Base-by-base conservation (phyloP, 345 rosid genomes). In the Camelina laxa region DNA sequence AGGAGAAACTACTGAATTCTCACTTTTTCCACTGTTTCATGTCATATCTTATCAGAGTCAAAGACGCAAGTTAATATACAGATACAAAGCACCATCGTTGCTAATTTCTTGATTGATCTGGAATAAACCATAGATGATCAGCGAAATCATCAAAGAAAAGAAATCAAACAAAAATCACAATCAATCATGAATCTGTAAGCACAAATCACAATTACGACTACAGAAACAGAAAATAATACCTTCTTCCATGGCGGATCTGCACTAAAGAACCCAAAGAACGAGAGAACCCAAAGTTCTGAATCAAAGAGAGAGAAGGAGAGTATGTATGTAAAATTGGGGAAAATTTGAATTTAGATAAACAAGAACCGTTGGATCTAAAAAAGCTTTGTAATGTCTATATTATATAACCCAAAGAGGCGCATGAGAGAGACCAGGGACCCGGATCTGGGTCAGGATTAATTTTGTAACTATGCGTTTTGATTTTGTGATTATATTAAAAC, bases 1-100 rank as follows among this genome's bases (percentile, higher is more conserved):
- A 1, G 90, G 81, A 47, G 87, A 84, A 73, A 76, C 70, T 61
- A 86, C 86, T 44, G 80, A 59, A 42, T 74, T 80, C 74, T 77
- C 92, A 62, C 60, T 83, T 67, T 73, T 75, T 86, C 92, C 69
- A 19, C 74, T 60, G 14, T 42, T 41, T 67, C 69, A 20, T 4
- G 41, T 5, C 41, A 22, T 22, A 55, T 24, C 66, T 9, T 21
- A 49, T 75, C 53, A 74, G 44, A 39, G 22, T 49, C 50, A 75
- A 58, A 16, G 53, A 13, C 48, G 15, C 66, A 36, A 45, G 20
- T 13, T 6, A 60, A 38, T 16, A 3, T 17, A 3, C 15, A 14
- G 38, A 55, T 9, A 27, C 11, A 65, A 13, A 22, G 2, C 78
- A 67, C 39, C 67, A 8, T 71, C 63, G 22, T 7, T 16, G 72